A percentile compares a stretch with the other conserved stretches of the same genome.
Conservation (phyloP, 2,329 filamentous ascomycete species). For the Chaetomium olivaceum region DNA sequence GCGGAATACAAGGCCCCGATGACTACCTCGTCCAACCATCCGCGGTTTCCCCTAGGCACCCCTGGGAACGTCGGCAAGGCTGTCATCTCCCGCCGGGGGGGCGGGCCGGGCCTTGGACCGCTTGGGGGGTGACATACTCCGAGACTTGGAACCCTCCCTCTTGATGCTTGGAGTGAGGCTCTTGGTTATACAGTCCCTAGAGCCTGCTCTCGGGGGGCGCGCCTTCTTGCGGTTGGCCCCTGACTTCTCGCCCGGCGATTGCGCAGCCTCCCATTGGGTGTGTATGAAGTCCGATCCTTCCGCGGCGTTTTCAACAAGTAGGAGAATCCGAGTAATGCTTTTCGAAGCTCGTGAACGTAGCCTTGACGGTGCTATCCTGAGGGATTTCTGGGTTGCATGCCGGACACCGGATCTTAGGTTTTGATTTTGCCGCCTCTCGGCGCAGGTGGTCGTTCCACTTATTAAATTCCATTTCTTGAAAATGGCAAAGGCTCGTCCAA, state of each 20-base stretch:
- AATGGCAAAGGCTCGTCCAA: background rate
- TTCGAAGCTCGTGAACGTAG: slow-evolving; percentile 9
- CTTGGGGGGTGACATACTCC: slow-evolving; percentile 28
- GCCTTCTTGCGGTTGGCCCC: too few relatives aligned
- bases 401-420: slow-evolving; percentile 9
- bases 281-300: slow-evolving; percentile 12
- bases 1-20: too few relatives aligned
- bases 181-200: background rate
- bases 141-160: slow-evolving; percentile 22
- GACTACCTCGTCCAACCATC: too few relatives aligned
- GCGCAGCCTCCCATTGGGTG: slow-evolving; percentile 22
- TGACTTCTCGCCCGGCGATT: background rate
- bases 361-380: background rate
- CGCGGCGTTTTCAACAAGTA: slow-evolving; percentile 17
- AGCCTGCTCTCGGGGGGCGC: too few relatives aligned
- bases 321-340: slow-evolving; percentile 15
- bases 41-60: slow-evolving; percentile 28
- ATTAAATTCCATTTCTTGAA: slow-evolving; percentile 17
- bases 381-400: slow-evolving; percentile 18
- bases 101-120: slow-evolving; percentile 23
- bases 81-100: background rate
- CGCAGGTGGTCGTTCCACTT: slow-evolving; percentile 24
- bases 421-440: slow-evolving; percentile 5
- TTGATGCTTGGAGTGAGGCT: slow-evolving; percentile 27
- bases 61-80: slow-evolving; percentile 22